Base-by-base conservation (phyloP, 2,329 filamentous ascomycete species). In the Colletotrichum somersetense region DNA sequence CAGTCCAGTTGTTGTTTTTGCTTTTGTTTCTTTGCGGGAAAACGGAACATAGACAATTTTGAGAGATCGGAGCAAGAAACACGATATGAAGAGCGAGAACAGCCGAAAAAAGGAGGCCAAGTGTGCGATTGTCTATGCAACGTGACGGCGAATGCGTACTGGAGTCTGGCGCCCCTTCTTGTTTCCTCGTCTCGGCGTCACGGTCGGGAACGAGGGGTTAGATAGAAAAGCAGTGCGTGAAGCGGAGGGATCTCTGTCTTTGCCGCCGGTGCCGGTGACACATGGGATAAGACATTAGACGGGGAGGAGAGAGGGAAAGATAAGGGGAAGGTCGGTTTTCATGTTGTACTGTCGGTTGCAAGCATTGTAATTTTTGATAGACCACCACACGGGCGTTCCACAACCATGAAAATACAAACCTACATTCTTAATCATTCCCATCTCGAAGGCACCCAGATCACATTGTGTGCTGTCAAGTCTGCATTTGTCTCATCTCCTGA, bases 131-230 rank as follows among this genome's bases (percentile, higher is more conserved):
- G 56, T 46, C 40, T 61, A 66, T 65, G 46, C 55, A 48, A 30
- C 61, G 61, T 42, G 40, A 69, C 64, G 69, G 66, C 66, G 66
- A 66, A 59, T 69, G 59, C 38, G 65, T 61, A 64, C 53, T 46
- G 69, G 69, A 69, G 66, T 72, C 69, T 56, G 69, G 69, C 69
- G 69, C 66, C 44, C 44, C 55, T 61, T 69, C 59, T 46, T 69
- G 38, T 69, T 72, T 69, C 48, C 55, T 53, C 58, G 26, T 46
- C 42, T 46, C 58, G 11, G 23, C 40, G 44, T 55, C 50, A 46
- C 52, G 62, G 33, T 44, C 23, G 23, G 12, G 18, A 44, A 44
- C 57, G 52, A 67, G 26, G 57, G 33, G 53, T 48, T 55, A 40
- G 65, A 70, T 57, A 48, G 33, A 56, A 44, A 67, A 33, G 57